Evolutionary conservation across 2,329 filamentous ascomycete species (phyloP).

Genomic region (Penicillium sp.): DNA sequence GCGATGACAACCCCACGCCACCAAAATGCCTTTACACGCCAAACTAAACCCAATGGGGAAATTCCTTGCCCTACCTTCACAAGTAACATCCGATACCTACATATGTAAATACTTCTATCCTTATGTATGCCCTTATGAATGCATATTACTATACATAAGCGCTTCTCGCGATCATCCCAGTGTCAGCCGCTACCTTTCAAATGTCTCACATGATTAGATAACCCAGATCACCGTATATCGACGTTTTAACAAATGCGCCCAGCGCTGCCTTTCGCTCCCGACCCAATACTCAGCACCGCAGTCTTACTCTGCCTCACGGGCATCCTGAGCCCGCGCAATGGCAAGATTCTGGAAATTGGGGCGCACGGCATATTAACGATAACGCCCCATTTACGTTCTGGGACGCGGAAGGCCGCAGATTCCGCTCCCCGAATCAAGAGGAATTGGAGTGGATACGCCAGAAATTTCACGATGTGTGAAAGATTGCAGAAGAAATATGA

Average conservation of each 20-base stretch:
- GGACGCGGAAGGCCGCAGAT: constrained; percentile 5
- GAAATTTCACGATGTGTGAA: not conserved
- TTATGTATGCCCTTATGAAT: too few relatives aligned
- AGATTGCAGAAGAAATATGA: too few relatives aligned
- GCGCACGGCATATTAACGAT: constrained; percentile 15
- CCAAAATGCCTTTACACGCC: too few relatives aligned
- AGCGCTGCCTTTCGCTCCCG: not conserved
- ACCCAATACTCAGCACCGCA: not conserved
- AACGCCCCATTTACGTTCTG: constrained; percentile 15
- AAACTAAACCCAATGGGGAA: too few relatives aligned
- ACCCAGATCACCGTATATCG: not conserved
- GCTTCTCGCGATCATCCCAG: too few relatives aligned
- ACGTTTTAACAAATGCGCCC: not conserved
- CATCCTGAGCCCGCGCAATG: constrained; percentile 12
- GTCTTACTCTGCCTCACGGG: not conserved
- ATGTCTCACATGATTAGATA: too few relatives aligned
- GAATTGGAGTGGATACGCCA: constrained; percentile 9
- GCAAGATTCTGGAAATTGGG: constrained; percentile 11
- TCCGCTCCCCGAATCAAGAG: constrained; percentile 6
- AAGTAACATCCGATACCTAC: too few relatives aligned
- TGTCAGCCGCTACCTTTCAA: too few relatives aligned
- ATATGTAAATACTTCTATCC: too few relatives aligned
- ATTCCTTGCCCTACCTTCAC: too few relatives aligned
- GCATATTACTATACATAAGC: too few relatives aligned
- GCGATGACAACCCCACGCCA: too few relatives aligned